Percentiles rank a stretch among this genome's conserved stretches.
Conservation (phyloP, 441 rosid genomes). For the Gossypium gossypioides region DNA sequence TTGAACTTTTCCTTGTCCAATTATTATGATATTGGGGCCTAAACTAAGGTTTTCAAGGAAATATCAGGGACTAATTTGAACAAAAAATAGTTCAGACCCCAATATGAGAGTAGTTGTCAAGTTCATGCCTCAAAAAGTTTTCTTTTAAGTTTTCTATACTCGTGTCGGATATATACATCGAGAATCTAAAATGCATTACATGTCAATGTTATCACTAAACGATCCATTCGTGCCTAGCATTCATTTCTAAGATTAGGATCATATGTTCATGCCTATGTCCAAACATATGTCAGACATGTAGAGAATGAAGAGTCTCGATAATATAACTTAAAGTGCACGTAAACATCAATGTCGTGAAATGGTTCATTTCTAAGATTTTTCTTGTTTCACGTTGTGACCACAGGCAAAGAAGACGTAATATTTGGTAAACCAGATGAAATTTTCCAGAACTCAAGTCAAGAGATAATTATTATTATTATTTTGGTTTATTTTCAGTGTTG, state of each 20-base stretch:
- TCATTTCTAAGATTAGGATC: not conserved
- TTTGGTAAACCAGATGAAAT: not conserved
- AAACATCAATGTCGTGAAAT: not conserved
- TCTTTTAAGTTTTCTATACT: not conserved
- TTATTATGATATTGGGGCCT: too few species aligned
- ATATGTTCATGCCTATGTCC: not conserved
- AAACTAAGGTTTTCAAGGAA: too few species aligned
- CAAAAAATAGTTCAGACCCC: too few species aligned
- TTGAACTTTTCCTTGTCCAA: too few species aligned
- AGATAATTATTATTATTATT: not conserved
- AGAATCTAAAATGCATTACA: not conserved
- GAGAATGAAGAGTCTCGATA: not conserved
- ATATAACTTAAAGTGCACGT: not conserved
- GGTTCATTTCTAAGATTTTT: not conserved
- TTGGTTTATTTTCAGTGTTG: not conserved
- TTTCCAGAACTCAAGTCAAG: not conserved
- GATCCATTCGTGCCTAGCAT: not conserved
- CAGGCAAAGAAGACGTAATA: conserved; percentile 47
- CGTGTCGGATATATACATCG: not conserved
- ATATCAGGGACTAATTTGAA: too few species aligned
- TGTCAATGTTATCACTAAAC: not conserved
- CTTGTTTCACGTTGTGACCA: conserved; percentile 1
- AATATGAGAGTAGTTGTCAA: too few species aligned
- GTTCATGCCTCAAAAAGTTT: too few species aligned
- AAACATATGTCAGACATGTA: not conserved